phyloP scores from a whole-genome alignment of 2,329 filamentous ascomycete species.

The Pestalotiopsis sp. region DNA sequence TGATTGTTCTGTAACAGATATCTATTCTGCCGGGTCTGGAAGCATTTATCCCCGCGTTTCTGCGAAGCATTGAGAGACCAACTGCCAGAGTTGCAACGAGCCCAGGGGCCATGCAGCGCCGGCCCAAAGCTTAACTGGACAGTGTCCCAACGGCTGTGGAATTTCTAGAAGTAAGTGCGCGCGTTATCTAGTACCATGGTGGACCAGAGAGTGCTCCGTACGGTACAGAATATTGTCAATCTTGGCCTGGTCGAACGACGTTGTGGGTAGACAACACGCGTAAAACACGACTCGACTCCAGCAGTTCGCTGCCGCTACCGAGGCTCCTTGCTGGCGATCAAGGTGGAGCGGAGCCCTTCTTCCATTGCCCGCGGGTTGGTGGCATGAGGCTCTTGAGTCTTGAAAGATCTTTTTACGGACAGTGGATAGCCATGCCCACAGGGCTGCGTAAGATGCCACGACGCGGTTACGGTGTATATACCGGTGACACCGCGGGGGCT shows the following conservation, averaged over 20 bases:
- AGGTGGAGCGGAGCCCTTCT: background rate
- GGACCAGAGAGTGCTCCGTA: background rate
- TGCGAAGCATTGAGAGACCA: background rate
- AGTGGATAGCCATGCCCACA: slow-evolving; percentile 1
- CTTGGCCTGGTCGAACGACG: background rate
- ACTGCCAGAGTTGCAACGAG: background rate
- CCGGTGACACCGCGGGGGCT: background rate
- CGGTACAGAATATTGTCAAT: background rate
- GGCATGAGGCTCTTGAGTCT: background rate
- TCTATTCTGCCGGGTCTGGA: slow-evolving; percentile 5
- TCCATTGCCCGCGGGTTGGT: background rate
- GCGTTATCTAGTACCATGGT: background rate
- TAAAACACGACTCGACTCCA: background rate
- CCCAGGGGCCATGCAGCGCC: background rate
- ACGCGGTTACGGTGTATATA: background rate
- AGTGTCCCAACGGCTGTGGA: background rate
- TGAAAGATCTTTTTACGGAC: background rate
- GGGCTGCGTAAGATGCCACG: slow-evolving; percentile 7
- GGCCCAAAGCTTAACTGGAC: slow-evolving; percentile 3
- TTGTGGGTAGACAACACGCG: background rate
- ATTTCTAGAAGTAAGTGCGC: background rate
- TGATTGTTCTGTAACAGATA: background rate
- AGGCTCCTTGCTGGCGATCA: background rate
- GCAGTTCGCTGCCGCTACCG: background rate
- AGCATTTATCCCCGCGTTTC: slow-evolving; percentile 11